Evolutionary conservation across 768 basidiomycete genomes (phyloP), one percentile per base, ranked within the genome.

Genomic region (Floccularia luteovirens): DNA sequence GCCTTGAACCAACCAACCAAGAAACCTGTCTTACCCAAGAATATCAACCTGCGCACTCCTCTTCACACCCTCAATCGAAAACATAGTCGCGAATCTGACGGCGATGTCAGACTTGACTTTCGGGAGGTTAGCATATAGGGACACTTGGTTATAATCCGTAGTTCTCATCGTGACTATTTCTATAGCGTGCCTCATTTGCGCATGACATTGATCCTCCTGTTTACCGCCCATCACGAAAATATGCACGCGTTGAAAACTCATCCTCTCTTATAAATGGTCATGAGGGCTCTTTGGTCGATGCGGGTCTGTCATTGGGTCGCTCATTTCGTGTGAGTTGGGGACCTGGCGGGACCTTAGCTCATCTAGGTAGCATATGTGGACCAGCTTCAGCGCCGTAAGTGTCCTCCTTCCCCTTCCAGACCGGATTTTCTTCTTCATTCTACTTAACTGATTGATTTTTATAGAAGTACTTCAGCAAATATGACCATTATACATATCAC

Each of bases 321-420:
- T 89, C 87, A 10, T 96, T 91, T 59, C 74, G 91, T 42, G 89
- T 85, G 2, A 81, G 89, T 3, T 98, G 92, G 90, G 90, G 93
- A 14, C 82, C 87, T 1, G 72, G 75, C 25, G 90, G 90, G 0
- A 69, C 66, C 27, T 54, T 97, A 5, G 80, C 81, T 8, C 83
- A 90, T 58, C 57, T 84, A 8, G 92, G 90, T n/a, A 67, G 68
- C 36, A 61, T 94, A 46, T 82, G 86, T 60, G 63, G 68, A 5
- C 79, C 82, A 19, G 61, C 53, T 3, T 63, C 67, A 38, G 61
- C 65, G 36, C 47, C 62, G 86, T 86, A 53, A 55, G 82, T 70
- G 6, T 3, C 7, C 25, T 41, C 17, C n/a, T n/a, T n/a, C n/a
- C n/a, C n/a, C n/a, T n/a, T n/a, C n/a, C n/a, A 11, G 22, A 13